Evolutionary conservation across 768 basidiomycete species (phyloP).

Genomic region (Rhodotorula diobovata): DNA sequence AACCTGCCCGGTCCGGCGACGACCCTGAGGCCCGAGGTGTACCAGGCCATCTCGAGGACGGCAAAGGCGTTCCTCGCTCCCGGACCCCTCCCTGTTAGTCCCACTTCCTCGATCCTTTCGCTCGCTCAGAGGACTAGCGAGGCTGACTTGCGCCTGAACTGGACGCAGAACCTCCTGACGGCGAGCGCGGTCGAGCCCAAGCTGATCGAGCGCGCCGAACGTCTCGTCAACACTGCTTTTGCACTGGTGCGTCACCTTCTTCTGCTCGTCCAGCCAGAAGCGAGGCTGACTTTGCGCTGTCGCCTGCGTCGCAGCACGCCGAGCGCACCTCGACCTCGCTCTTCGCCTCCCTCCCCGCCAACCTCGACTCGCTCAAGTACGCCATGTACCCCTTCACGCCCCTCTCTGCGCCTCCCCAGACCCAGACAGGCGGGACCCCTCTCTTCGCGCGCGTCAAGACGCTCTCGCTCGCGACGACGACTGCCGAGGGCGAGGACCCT

Average conservation of each 20-base stretch:
- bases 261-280: neutral
- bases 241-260: neutral
- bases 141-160: neutral
- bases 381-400: constrained; percentile 17
- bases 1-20: neutral
- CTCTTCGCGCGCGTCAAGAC: constrained; percentile 12
- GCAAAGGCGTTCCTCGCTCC: constrained; percentile 29
- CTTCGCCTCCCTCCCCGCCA: constrained; percentile 16
- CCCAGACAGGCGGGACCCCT: neutral
- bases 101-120: neutral
- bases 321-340: constrained; percentile 4
- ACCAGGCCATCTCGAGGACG: constrained; percentile 17
- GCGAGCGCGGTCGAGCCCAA: constrained; percentile 15
- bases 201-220: neutral
- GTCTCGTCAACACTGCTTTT: neutral
- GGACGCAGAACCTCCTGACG: neutral
- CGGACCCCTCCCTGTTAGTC: neutral
- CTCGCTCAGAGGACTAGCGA: no score
- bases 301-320: neutral
- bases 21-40: constrained; percentile 23
- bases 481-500: neutral
- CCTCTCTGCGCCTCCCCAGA: neutral
- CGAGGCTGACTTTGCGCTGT: neutral
- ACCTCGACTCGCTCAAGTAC: constrained; percentile 12
- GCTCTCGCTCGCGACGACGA: neutral